Conservation (phyloP, 805 yeast species). For the Starmera pachycereana region DNA sequence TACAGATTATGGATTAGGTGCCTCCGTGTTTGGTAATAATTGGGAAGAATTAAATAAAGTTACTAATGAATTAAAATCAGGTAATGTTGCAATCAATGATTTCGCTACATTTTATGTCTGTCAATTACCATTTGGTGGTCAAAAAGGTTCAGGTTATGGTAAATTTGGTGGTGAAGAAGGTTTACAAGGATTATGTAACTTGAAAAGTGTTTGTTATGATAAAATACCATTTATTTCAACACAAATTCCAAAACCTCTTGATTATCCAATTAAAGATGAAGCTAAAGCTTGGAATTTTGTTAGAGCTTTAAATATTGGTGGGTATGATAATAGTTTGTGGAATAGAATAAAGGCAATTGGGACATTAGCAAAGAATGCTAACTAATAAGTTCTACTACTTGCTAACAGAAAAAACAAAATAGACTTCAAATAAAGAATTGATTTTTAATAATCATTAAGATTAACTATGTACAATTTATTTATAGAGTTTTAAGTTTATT, state of each 20-base stretch:
- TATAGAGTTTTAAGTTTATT: conserved; percentile 2
- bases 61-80: conserved; percentile 59
- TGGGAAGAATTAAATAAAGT: conserved; percentile 48
- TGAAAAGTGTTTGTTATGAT: conserved; percentile 84
- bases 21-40: conserved; percentile 73
- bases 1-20: conserved; percentile 85
- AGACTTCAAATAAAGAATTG: neutral
- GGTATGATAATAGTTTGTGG: conserved; percentile 73
- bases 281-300: conserved; percentile 87
- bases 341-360: conserved; percentile 46
- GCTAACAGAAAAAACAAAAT: neutral
- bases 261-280: conserved; percentile 80
- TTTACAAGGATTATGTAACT: conserved; percentile 75
- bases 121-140: conserved; percentile 96
- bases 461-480: no score
- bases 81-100: conserved; percentile 95
- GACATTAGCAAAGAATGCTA: conserved; percentile 39
- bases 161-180: conserved; percentile 99
- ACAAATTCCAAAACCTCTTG: conserved; percentile 77
- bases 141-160: conserved; percentile 89
- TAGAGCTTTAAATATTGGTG: conserved; percentile 68
- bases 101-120: conserved; percentile 95
- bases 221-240: conserved; percentile 69
- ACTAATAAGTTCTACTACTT: neutral
- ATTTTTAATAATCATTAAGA: no score